Conservation (phyloP, 2,329 filamentous ascomycete species). For the Colletotrichum salicis region DNA sequence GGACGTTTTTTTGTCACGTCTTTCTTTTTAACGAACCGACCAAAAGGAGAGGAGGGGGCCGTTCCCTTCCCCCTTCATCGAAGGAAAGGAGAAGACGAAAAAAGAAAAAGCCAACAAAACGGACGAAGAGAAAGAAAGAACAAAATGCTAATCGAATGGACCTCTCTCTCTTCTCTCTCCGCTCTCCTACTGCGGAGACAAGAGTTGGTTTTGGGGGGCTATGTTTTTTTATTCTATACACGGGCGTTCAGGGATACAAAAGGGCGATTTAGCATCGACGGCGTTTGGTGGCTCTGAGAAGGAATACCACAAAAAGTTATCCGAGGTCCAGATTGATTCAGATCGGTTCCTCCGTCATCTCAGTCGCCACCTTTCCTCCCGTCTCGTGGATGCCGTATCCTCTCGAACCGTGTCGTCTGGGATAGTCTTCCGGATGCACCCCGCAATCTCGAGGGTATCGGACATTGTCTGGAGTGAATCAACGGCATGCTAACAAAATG, state of each 20-base stretch:
- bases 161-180: background rate
- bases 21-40: background rate
- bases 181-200: background rate
- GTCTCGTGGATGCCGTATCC: background rate
- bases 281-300: slow-evolving; percentile 36
- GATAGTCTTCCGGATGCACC: background rate
- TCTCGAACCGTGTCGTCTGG: background rate
- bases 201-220: slow-evolving; percentile 6
- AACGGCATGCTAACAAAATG: background rate
- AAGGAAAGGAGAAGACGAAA: background rate
- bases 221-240: background rate
- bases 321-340: slow-evolving; percentile 20
- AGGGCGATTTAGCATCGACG: slow-evolving; percentile 35
- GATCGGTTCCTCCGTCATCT: slow-evolving; percentile 24
- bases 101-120: background rate
- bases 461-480: background rate
- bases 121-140: slow-evolving; percentile 12
- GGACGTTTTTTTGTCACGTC: background rate
- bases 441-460: background rate
- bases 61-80: background rate
- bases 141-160: slow-evolving; percentile 28
- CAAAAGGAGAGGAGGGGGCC: background rate
- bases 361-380: slow-evolving; percentile 25
- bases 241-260: slow-evolving; percentile 35
- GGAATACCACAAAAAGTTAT: slow-evolving; percentile 34